Conservation (phyloP, 2,329 filamentous ascomycete genomes). For the Aspergillus eucalypticola region DNA sequence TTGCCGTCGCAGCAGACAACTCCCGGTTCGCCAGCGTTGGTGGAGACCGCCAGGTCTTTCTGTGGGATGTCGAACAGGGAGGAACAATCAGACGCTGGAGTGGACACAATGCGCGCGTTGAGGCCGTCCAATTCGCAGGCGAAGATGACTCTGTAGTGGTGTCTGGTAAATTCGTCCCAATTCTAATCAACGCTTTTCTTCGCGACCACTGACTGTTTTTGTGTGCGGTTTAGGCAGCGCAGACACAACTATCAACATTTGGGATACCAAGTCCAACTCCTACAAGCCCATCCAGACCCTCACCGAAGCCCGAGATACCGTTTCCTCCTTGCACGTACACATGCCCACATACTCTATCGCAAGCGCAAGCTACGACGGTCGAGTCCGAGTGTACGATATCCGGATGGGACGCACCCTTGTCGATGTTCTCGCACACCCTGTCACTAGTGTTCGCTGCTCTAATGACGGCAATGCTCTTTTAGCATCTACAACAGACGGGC, state of each 20-base stretch:
- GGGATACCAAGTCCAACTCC: slow-evolving; percentile 44
- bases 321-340: slow-evolving; percentile 43
- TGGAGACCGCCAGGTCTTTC: slow-evolving; percentile 85
- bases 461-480: slow-evolving; percentile 73
- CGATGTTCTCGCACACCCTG: slow-evolving; percentile 66
- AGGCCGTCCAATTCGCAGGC: slow-evolving; percentile 76
- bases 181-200: not conserved
- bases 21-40: slow-evolving; percentile 82
- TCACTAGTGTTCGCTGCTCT: slow-evolving; percentile 74
- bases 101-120: slow-evolving; percentile 72
- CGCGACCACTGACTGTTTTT: not conserved
- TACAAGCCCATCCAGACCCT: slow-evolving; percentile 47
- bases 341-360: slow-evolving; percentile 56
- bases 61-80: slow-evolving; percentile 89
- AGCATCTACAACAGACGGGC: slow-evolving; percentile 73
- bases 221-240: slow-evolving; percentile 37
- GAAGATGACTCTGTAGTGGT: slow-evolving; percentile 72
- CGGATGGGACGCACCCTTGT: slow-evolving; percentile 69
- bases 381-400: slow-evolving; percentile 79
- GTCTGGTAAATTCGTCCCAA: slow-evolving; percentile 46
- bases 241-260: slow-evolving; percentile 46
- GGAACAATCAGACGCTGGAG: slow-evolving; percentile 73
- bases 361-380: slow-evolving; percentile 79
- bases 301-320: slow-evolving; percentile 44
- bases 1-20: slow-evolving; percentile 74